Evolutionary conservation across 139 green algal genomes (phyloP).

Genomic region (Chlorella sorokiniana): DNA sequence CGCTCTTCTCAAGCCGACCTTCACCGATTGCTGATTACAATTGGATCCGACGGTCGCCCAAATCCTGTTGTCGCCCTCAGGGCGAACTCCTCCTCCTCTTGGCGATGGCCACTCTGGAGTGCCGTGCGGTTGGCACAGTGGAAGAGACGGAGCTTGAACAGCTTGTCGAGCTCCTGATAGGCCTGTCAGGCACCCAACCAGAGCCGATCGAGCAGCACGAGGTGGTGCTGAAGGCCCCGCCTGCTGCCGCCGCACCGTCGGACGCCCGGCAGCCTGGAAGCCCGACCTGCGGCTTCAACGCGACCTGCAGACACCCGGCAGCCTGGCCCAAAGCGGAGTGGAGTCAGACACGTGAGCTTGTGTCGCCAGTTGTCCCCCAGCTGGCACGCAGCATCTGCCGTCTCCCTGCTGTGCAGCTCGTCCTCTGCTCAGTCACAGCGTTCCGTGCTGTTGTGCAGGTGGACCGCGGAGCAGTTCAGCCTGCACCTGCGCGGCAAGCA

Average conservation of each 20-base stretch:
- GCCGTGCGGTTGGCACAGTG: slow-evolving; percentile 7
- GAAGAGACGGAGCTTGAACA: background rate
- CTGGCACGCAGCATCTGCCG: background rate
- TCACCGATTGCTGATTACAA: no score
- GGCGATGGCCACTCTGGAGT: slow-evolving; percentile 11
- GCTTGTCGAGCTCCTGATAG: slow-evolving; percentile 15
- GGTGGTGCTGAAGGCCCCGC: slow-evolving; percentile 12
- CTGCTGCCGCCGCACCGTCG: background rate
- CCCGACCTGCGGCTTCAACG: slow-evolving; percentile 32
- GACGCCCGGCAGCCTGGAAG: background rate
- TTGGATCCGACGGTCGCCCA: no score
- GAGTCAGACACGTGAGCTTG: background rate
- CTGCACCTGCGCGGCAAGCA: slow-evolving; percentile 26
- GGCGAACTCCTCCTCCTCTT: no score
- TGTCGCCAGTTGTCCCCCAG: background rate
- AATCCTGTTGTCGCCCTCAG: no score
- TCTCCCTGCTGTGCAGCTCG: no score
- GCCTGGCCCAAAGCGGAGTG: background rate
- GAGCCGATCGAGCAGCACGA: slow-evolving; percentile 4
- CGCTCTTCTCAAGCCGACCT: no score
- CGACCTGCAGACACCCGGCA: background rate
- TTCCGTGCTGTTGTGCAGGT: slow-evolving; percentile 10
- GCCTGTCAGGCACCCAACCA: background rate
- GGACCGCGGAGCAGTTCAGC: slow-evolving; percentile 34
- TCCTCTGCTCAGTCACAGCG: no score